A percentile compares a stretch with the other conserved stretches of the same genome.
Evolutionary conservation across 192 early-diverging fungal species (phyloP).

Genomic region (Thamnidium elegans): DNA sequence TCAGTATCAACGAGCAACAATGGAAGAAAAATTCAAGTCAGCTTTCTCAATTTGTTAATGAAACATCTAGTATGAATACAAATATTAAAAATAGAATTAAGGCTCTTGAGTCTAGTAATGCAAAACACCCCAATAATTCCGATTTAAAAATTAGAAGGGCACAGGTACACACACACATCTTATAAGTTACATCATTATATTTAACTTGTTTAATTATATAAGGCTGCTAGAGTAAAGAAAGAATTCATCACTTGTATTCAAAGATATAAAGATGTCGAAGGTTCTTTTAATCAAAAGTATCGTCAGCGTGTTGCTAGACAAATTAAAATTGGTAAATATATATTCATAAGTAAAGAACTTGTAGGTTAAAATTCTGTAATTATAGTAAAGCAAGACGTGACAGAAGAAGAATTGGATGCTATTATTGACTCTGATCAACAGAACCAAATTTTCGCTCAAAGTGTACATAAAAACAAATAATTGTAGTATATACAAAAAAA

Average conservation of each 20-base stretch:
- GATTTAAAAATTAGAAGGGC: conserved; percentile 15
- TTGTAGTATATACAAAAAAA: neutral
- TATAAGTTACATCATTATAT: neutral
- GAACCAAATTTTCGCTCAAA: conserved; percentile 74
- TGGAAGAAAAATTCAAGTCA: conserved; percentile 5
- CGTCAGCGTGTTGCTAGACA: conserved; percentile 79
- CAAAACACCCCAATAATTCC: conserved; percentile 1
- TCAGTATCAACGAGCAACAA: conserved; percentile 24
- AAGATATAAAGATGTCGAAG: conserved; percentile 72
- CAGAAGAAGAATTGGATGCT: conserved; percentile 67
- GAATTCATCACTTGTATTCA: conserved; percentile 60
- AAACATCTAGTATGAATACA: conserved; percentile 27
- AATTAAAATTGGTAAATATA: conserved; percentile 53
- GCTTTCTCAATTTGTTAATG: conserved; percentile 18
- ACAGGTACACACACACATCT: conserved; percentile 4
- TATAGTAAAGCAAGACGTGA: conserved; percentile 73
- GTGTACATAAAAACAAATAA: conserved; percentile 38
- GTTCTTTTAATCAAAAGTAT: conserved; percentile 73
- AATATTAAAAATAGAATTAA: conserved; percentile 52
- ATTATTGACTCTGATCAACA: conserved; percentile 68
- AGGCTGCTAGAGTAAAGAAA: conserved; percentile 35
- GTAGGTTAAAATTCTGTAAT: too few species aligned
- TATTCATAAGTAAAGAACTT: neutral
- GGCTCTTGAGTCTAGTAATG: conserved; percentile 18
- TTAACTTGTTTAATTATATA: neutral